Evolutionary conservation across 768 basidiomycete species (phyloP), one percentile per base, ranked within the genome.

Genomic region (Fomitopsis pulvina): DNA sequence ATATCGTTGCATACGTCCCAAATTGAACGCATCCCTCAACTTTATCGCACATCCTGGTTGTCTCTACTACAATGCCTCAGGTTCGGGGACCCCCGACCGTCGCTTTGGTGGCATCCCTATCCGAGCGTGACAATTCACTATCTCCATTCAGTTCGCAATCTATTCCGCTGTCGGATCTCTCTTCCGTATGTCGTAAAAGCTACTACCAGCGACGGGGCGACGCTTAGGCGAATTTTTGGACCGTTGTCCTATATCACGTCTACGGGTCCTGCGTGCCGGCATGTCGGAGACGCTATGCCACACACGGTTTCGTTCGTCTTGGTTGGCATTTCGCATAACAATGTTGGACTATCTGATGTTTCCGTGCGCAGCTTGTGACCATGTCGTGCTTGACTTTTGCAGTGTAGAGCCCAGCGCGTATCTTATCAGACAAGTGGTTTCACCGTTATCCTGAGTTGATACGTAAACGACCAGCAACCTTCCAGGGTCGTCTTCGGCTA

Each of bases 351-450:
- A 16, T 32, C 30, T 14, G 34, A 37, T 37, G 18, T 37, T 37
- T 37, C 7, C 34, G 34, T 14, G 14, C 18, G 34, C 34, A 37
- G 34, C 34, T 37, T 37, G 34, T 37, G 34, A 37, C 34, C 34
- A 37, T 37, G 4, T 37, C 18, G 14, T 18, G 34, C 4, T 37
- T 12, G 14, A 18, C 14, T 6, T 18, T 37, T 14, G 34, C 14
- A 6, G n/a, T 16, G 14, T 37, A 30, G 34, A 14, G 34, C 34
- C 14, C 34, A n/a, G 34, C 34, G 45, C 30, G 24, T 46, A 46
- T 46, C 45, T 46, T 46, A 46, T 46, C 45, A 45, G 45, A 37
- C 34, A 37, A 37, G 34, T 18, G 34, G 34, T 37, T 14, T 37
- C 34, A 37, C 14, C 34, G 14, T 37, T 37, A 37, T 37, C 34